These are phyloP conservation scores for Dactylellina drechsleri DNA, from an alignment of 2,329 filamentous ascomycete species.

Conservation along the genomic window DNA sequence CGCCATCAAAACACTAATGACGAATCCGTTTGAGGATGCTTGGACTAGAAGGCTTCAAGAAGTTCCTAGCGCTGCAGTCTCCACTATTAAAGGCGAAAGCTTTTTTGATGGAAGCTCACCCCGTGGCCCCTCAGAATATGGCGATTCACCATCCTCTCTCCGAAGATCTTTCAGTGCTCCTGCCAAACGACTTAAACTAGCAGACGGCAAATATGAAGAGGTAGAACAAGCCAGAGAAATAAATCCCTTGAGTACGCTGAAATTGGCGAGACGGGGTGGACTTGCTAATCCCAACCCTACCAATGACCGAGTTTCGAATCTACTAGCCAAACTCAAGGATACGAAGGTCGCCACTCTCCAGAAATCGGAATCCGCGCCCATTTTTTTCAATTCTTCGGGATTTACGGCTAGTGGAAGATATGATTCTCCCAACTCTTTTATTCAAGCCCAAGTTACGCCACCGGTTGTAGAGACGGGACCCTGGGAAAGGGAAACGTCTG, in stretches of 20 bases:
- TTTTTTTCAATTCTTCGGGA: slow-evolving; percentile 18
- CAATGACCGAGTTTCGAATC: slow-evolving; percentile 34
- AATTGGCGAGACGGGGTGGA: slow-evolving; percentile 34
- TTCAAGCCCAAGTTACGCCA: slow-evolving; percentile 27
- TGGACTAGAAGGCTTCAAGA: slow-evolving; percentile 70
- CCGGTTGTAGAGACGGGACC: slow-evolving; percentile 37
- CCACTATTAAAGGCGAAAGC: slow-evolving; percentile 30
- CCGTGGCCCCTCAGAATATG: slow-evolving; percentile 6
- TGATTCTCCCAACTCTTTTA: slow-evolving; percentile 35
- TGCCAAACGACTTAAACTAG: slow-evolving; percentile 41
- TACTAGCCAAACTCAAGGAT: slow-evolving; percentile 59
- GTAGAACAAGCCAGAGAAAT: slow-evolving; percentile 62
- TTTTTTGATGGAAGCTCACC: slow-evolving; percentile 50
- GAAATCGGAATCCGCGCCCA: slow-evolving; percentile 34
- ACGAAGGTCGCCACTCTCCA: slow-evolving; percentile 36
- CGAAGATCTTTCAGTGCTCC: slow-evolving; percentile 57
- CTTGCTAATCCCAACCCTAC: slow-evolving; percentile 30
- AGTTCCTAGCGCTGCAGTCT: slow-evolving; percentile 17
- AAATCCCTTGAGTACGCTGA: slow-evolving; percentile 73
- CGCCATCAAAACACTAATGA: slow-evolving; percentile 71
- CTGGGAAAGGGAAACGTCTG: slow-evolving; percentile 32
- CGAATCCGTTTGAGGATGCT: slow-evolving; percentile 77
- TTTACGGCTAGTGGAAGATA: slow-evolving; percentile 11
- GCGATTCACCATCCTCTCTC: slow-evolving; percentile 56
- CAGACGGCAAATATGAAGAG: slow-evolving; percentile 9